phyloP scores from a whole-genome alignment of 2,329 filamentous ascomycete species.

The Aspergillus piperis region DNA sequence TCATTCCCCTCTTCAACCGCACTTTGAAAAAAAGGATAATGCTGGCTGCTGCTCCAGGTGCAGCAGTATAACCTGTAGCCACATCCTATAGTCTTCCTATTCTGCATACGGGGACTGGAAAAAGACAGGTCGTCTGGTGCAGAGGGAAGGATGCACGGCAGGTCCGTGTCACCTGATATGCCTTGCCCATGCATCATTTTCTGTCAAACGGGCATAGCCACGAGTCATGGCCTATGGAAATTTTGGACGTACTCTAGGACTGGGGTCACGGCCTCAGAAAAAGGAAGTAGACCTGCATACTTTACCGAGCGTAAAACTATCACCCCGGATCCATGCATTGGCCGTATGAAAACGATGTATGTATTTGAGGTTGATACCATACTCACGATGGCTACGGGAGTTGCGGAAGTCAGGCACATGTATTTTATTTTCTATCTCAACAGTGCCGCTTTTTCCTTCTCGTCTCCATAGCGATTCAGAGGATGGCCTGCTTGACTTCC shows the following conservation, averaged over 20 bases:
- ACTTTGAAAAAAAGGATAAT: not conserved
- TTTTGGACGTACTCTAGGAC: not conserved
- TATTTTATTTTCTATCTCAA: not conserved
- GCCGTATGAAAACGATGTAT: not conserved
- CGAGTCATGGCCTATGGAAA: not conserved
- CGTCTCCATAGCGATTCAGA: not conserved
- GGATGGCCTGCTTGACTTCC: not conserved
- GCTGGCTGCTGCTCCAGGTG: not conserved
- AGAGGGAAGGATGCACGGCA: not conserved
- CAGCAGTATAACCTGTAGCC: not conserved
- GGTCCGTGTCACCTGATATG: constrained; percentile 3
- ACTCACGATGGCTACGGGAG: not conserved
- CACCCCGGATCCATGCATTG: not conserved
- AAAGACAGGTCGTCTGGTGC: not conserved
- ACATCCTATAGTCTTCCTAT: not conserved
- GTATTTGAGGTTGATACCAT: not conserved
- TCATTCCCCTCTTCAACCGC: not conserved
- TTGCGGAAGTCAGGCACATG: not conserved
- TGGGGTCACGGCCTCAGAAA: not conserved
- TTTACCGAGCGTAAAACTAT: not conserved
- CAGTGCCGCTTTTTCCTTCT: not conserved
- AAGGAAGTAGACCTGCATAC: not conserved
- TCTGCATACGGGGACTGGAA: not conserved
- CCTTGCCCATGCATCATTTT: not conserved
- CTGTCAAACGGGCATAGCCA: not conserved